phyloP scores from a whole-genome alignment of 2,329 filamentous ascomycete genomes.

The Tolypocladium inflatum region DNA sequence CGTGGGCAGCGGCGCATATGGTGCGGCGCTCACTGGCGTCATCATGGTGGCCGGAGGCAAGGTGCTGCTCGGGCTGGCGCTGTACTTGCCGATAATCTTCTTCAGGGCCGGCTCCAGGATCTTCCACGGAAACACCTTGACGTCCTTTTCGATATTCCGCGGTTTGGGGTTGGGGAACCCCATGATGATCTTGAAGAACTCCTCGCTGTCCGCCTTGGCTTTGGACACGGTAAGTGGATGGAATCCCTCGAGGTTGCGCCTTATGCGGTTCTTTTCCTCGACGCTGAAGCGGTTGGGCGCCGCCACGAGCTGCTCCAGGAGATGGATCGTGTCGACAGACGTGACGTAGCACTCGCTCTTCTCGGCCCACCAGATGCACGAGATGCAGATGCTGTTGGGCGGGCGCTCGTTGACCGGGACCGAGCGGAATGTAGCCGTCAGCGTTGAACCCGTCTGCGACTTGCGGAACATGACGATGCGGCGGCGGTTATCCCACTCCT shows the following conservation, averaged over 20 bases:
- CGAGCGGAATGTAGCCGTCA: conserved; percentile 70
- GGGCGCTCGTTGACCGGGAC: conserved; percentile 71
- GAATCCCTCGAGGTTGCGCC: conserved; percentile 91
- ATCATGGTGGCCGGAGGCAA: conserved; percentile 29
- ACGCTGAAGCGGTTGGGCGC: conserved; percentile 73
- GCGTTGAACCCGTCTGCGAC: conserved; percentile 70
- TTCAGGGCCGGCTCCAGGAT: conserved; percentile 78
- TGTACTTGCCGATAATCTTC: conserved; percentile 98
- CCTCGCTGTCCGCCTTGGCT: conserved; percentile 81
- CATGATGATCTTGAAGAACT: conserved; percentile 99
- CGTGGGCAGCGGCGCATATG: conserved; percentile 37
- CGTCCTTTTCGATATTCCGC: conserved; percentile 96
- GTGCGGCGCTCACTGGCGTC: conserved; percentile 24
- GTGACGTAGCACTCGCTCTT: conserved; percentile 88
- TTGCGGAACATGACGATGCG: conserved; percentile 85
- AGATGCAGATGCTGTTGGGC: conserved; percentile 84
- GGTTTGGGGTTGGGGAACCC: conserved; percentile 91
- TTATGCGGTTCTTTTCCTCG: conserved; percentile 96
- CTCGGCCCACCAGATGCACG: conserved; percentile 95
- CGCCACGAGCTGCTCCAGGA: conserved; percentile 85
- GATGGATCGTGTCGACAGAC: conserved; percentile 89
- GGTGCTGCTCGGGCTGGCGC: conserved; percentile 35
- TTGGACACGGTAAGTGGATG: conserved; percentile 90
- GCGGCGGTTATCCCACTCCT: conserved; percentile 71
- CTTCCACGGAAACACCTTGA: conserved; percentile 98